Conservation (phyloP, 768 basidiomycete species). For the Cystoderma amianthinum region DNA sequence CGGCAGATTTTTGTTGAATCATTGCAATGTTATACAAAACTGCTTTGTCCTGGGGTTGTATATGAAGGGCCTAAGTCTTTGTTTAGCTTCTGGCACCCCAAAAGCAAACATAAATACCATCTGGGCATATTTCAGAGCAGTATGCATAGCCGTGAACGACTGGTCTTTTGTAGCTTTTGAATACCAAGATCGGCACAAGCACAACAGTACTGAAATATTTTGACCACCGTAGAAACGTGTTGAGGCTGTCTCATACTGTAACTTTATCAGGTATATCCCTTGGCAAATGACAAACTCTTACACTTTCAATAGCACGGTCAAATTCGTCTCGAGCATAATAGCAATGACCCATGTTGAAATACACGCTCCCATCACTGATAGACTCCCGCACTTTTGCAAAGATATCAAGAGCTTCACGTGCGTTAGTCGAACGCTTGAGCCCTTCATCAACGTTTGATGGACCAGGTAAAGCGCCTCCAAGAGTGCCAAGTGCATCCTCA, state of each 20-base stretch:
- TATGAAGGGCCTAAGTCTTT: constrained; percentile 61
- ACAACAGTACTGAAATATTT: constrained; percentile 71
- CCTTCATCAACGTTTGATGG: constrained; percentile 52
- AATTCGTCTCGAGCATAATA: constrained; percentile 91
- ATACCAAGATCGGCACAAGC: constrained; percentile 90
- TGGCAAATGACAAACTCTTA: constrained; percentile 27
- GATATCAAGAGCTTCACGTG: constrained; percentile 82
- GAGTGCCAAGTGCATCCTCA: constrained; percentile 77
- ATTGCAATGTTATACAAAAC: constrained; percentile 94
- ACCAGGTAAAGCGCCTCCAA: constrained; percentile 45
- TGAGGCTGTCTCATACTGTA: constrained; percentile 84
- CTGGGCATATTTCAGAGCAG: constrained; percentile 81
- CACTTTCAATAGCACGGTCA: constrained; percentile 93
- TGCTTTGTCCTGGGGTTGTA: constrained; percentile 86
- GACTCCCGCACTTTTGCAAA: constrained; percentile 91
- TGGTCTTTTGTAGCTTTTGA: constrained; percentile 90
- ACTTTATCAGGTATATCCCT: too few species aligned
- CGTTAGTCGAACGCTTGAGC: constrained; percentile 59
- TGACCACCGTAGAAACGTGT: constrained; percentile 68
- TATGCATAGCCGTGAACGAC: constrained; percentile 73
- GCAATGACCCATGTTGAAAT: constrained; percentile 95
- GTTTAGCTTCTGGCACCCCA: background rate
- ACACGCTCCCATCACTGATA: constrained; percentile 75
- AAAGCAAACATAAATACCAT: constrained; percentile 35
- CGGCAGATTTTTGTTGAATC: constrained; percentile 95